A percentile compares a stretch with the other conserved stretches of the same genome.
Evolutionary conservation across 495 filamentous ascomycete genomes (phyloP).

Genomic region (Neurospora sp.): DNA sequence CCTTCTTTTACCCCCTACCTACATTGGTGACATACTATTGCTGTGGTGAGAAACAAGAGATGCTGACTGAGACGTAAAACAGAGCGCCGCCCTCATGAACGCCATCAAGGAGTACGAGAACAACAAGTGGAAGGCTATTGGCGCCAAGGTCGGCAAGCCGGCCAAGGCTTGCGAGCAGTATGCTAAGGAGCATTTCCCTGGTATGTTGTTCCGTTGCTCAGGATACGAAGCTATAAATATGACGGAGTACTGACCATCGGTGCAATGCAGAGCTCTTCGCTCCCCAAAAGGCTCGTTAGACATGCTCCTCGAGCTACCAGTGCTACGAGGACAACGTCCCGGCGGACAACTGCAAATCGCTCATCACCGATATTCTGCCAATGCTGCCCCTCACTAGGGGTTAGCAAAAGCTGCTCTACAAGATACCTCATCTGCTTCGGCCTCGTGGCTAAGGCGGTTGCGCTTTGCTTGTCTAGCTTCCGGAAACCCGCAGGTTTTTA

Average conservation of each 20-base stretch:
- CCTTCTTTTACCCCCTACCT: slow-evolving; percentile 3
- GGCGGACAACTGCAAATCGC: not conserved
- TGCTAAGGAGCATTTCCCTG: slow-evolving; percentile 88
- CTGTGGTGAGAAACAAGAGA: slow-evolving; percentile 14
- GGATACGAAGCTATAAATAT: not conserved
- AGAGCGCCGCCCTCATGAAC: slow-evolving; percentile 76
- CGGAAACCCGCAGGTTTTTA: not conserved
- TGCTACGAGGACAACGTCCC: not conserved
- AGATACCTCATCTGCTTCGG: not conserved
- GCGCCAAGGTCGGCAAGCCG: slow-evolving; percentile 91
- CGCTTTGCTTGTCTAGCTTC: not conserved
- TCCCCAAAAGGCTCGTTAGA: not conserved
- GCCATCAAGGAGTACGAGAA: slow-evolving; percentile 98
- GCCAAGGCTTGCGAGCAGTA: slow-evolving; percentile 99
- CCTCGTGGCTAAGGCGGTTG: not conserved
- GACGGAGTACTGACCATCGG: not conserved
- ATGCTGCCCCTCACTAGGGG: not conserved
- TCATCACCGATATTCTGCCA: not conserved
- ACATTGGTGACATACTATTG: not conserved
- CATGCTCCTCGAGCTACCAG: not conserved
- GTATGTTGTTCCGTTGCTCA: not conserved
- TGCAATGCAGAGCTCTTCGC: not conserved
- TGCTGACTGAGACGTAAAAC: slow-evolving; percentile 10
- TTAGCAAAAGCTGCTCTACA: not conserved
- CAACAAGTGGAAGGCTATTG: slow-evolving; percentile 97